Conservation (phyloP, 768 basidiomycete species). For the Sporobolomyces roseus region DNA sequence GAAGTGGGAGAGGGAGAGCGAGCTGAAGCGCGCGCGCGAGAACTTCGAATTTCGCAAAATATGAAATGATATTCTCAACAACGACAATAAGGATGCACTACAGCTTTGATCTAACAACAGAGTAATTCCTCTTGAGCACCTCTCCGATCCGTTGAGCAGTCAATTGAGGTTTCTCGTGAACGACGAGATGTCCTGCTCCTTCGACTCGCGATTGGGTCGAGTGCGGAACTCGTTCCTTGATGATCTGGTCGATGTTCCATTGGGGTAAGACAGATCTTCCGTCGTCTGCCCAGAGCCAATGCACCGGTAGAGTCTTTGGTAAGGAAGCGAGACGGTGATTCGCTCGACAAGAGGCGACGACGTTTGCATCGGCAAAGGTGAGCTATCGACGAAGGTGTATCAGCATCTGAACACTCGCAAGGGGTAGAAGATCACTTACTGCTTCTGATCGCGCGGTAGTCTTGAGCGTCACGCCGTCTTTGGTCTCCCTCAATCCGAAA, state of each 20-base stretch:
- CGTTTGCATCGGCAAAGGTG: slow-evolving; percentile 40
- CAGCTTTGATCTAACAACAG: not conserved
- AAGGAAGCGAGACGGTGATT: slow-evolving; percentile 30
- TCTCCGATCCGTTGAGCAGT: slow-evolving; percentile 32
- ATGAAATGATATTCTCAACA: too few relatives aligned
- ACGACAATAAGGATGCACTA: not conserved
- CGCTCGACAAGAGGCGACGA: slow-evolving; percentile 34
- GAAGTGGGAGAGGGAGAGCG: not conserved
- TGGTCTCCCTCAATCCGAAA: slow-evolving; percentile 32
- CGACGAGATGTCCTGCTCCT: slow-evolving; percentile 42
- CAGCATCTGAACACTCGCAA: not conserved
- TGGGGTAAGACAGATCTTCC: slow-evolving; percentile 36
- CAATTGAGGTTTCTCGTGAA: slow-evolving; percentile 42
- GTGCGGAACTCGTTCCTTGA: slow-evolving; percentile 16
- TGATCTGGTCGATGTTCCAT: slow-evolving; percentile 1
- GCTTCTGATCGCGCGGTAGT: slow-evolving; percentile 38
- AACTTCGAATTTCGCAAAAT: too few relatives aligned
- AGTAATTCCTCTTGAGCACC: slow-evolving; percentile 23
- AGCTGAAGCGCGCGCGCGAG: too few relatives aligned
- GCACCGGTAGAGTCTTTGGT: slow-evolving; percentile 34
- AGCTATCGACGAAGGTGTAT: too few relatives aligned
- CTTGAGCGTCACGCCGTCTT: slow-evolving; percentile 35
- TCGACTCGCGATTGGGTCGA: slow-evolving; percentile 17
- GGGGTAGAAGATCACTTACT: slow-evolving; percentile 9
- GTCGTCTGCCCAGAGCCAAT: slow-evolving; percentile 41